Conservation (phyloP, 225 moss, liverwort and hornwort species). For the Neckera pumila region DNA sequence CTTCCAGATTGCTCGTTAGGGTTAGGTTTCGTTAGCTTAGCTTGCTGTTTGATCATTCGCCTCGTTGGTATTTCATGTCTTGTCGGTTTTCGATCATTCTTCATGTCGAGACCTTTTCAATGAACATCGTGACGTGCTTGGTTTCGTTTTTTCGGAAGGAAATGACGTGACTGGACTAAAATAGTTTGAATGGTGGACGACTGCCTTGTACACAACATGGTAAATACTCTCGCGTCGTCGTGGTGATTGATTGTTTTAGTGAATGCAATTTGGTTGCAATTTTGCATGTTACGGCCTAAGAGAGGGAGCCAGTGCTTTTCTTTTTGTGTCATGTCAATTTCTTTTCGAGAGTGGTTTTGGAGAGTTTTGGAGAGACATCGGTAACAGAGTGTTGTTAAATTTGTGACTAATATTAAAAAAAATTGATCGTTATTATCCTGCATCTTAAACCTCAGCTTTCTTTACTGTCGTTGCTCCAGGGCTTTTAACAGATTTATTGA, state of each 20-base stretch:
- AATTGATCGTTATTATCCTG: neutral
- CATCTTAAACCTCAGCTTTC: slow-evolving; percentile 8
- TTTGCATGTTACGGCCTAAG: neutral
- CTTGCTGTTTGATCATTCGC: neutral
- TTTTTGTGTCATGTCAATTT: neutral
- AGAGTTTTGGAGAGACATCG: neutral
- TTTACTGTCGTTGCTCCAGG: slow-evolving; percentile 14
- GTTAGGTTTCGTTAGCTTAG: neutral
- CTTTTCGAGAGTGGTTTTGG: neutral
- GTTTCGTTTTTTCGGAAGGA: neutral
- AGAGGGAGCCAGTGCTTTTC: neutral
- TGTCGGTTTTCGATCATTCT: neutral
- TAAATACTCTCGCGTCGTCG: neutral
- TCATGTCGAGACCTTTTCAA: neutral
- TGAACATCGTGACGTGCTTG: neutral
- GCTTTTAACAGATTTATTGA: neutral
- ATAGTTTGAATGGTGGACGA: slow-evolving; percentile 37
- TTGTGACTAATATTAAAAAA: neutral
- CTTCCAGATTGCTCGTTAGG: neutral
- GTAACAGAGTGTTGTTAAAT: neutral
- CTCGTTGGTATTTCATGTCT: neutral
- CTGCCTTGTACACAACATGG: slow-evolving; percentile 42
- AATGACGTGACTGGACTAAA: neutral
- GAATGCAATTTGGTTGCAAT: neutral
- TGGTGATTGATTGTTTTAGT: neutral